Evolutionary conservation across 1,284 basidiomycete species (phyloP).

Genomic region (Moesziomyces aphidis): DNA sequence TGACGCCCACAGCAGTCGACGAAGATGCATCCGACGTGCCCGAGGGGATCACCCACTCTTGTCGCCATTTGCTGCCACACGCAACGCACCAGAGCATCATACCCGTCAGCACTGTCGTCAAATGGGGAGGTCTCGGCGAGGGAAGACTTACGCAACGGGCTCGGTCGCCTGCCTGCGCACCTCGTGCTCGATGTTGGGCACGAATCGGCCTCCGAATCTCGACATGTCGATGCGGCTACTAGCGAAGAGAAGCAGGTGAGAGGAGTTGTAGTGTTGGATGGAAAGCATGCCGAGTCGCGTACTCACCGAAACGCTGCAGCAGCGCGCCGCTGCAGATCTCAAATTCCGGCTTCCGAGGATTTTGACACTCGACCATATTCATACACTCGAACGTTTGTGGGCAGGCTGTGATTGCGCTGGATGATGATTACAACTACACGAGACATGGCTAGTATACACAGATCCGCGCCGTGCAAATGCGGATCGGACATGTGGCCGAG

Average conservation of each 20-base stretch:
- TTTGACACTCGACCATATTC: too few species aligned
- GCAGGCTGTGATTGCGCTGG: too few species aligned
- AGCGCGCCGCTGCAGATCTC: background rate
- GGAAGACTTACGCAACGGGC: conserved; percentile 25
- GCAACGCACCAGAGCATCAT: background rate
- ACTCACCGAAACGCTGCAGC: background rate
- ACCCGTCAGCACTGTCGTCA: too few species aligned
- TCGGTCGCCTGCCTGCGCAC: conserved; percentile 37
- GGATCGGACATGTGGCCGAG: conserved; percentile 35
- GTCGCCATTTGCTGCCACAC: conserved; percentile 31
- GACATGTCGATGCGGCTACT: conserved; percentile 19
- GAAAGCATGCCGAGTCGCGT: background rate
- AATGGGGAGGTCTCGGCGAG: too few species aligned
- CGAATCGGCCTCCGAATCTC: conserved; percentile 34
- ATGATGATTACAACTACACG: background rate
- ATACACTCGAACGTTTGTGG: too few species aligned
- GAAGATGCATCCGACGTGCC: conserved; percentile 10
- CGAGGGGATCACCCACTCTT: conserved; percentile 29
- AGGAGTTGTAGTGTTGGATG: conserved; percentile 5
- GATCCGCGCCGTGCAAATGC: conserved; percentile 50
- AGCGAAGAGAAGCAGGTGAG: background rate
- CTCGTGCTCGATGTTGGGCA: conserved; percentile 47
- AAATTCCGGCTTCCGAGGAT: background rate
- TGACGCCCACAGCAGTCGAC: conserved; percentile 16
- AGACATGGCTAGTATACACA: conserved; percentile 17